Conservation (phyloP, 345 rosid species). For the Aquilaria malaccensis region DNA sequence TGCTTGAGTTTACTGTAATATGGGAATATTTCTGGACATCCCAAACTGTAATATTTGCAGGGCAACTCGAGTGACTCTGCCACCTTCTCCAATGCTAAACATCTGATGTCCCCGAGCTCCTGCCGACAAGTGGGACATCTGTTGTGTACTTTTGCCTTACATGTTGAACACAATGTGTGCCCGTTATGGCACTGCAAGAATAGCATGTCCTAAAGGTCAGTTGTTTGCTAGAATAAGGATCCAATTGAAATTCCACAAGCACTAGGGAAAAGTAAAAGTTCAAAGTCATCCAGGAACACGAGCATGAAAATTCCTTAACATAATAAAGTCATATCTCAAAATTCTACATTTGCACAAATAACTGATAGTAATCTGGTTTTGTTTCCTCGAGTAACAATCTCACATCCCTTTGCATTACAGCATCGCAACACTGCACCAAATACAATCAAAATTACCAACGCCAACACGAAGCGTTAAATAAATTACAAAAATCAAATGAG, state of each 20-base stretch:
- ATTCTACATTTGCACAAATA: no score
- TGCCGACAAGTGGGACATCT: slow-evolving; percentile 73
- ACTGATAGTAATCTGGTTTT: no score
- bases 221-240: neutral
- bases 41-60: slow-evolving; percentile 62
- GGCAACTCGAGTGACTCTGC: slow-evolving; percentile 80
- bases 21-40: slow-evolving; percentile 79
- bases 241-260: neutral
- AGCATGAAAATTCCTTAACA: neutral
- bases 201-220: no score
- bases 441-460: neutral
- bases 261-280: neutral
- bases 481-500: neutral
- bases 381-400: no score
- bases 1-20: slow-evolving; percentile 77
- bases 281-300: neutral
- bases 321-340: neutral
- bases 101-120: slow-evolving; percentile 81
- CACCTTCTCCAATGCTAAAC: slow-evolving; percentile 74
- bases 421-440: neutral
- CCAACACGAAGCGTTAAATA: neutral
- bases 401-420: no score
- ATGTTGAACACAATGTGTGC: slow-evolving; percentile 74
- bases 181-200: slow-evolving; percentile 71
- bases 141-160: slow-evolving; percentile 73